Conservation (phyloP, 148 eudicot genomes). For the Amaranthus hypochondriacus region DNA sequence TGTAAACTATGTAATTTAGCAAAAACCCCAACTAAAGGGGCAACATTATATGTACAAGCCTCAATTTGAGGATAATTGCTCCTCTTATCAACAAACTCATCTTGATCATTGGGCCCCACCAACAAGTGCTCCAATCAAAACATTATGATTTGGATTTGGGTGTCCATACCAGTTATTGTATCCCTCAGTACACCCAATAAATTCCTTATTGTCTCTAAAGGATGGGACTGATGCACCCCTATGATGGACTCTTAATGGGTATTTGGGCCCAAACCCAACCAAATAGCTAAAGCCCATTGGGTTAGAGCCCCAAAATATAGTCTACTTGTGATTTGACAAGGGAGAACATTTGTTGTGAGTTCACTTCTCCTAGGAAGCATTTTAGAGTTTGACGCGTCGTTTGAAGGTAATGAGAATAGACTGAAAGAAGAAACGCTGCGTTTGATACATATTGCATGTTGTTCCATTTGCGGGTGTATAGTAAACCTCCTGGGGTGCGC, state of each 20-base stretch:
- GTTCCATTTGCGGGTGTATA: constrained; percentile 25
- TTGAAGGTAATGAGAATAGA: constrained; percentile 16
- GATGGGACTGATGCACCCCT: constrained; percentile 26
- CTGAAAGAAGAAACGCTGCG: constrained; percentile 18
- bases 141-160: constrained; percentile 24
- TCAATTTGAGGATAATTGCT: constrained; percentile 35
- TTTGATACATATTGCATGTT: constrained; percentile 25
- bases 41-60: constrained; percentile 30
- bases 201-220: background rate
- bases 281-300: constrained; percentile 28
- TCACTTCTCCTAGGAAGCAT: constrained; percentile 4
- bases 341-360: constrained; percentile 9
- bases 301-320: constrained; percentile 24
- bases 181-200: constrained; percentile 30
- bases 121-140: constrained; percentile 31
- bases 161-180: constrained; percentile 24
- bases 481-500: constrained; percentile 20
- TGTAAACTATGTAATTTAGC: constrained; percentile 22
- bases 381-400: constrained; percentile 1
- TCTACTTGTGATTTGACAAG: constrained; percentile 16
- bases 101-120: constrained; percentile 34
- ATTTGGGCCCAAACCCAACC: constrained; percentile 27
- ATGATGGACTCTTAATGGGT: constrained; percentile 23
- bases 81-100: constrained; percentile 23
- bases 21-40: constrained; percentile 33